A percentile compares a stretch with the other conserved stretches of the same genome.
Evolutionary conservation across 345 rosid genomes (phyloP).

Genomic region (Salix udensis): DNA sequence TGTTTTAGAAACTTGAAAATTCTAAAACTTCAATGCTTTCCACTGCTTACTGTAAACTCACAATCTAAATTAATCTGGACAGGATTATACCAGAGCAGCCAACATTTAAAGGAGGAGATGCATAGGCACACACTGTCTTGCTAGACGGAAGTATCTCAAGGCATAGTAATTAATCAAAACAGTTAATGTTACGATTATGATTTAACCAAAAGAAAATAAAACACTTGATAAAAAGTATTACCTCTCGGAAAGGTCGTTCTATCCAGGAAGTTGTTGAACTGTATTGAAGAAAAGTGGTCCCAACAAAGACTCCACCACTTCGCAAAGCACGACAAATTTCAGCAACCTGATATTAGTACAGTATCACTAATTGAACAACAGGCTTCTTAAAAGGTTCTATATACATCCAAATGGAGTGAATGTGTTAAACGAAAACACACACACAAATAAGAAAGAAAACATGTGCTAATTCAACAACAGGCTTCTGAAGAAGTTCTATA

Average conservation of each 20-base stretch:
- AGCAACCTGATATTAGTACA: slow-evolving; percentile 51
- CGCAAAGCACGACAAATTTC: slow-evolving; percentile 75
- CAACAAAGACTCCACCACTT: slow-evolving; percentile 89
- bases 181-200: neutral
- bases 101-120: neutral
- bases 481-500: neutral
- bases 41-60: neutral
- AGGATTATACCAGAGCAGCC: neutral
- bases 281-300: slow-evolving; percentile 79
- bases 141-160: neutral
- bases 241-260: slow-evolving; percentile 54
- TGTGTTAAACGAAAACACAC: neutral
- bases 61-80: neutral
- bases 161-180: neutral
- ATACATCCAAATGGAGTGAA: neutral
- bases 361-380: neutral
- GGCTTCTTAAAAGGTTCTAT: neutral
- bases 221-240: slow-evolving; percentile 21
- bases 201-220: neutral
- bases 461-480: neutral
- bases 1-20: neutral
- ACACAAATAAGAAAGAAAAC: neutral
- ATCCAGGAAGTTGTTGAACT: slow-evolving; percentile 56
- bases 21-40: neutral
- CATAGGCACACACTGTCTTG: neutral